Percentiles rank a stretch among this genome's conserved stretches.
Conservation (phyloP, 2,329 filamentous ascomycete genomes). For the Pseudogymnoascus verrucosus region DNA sequence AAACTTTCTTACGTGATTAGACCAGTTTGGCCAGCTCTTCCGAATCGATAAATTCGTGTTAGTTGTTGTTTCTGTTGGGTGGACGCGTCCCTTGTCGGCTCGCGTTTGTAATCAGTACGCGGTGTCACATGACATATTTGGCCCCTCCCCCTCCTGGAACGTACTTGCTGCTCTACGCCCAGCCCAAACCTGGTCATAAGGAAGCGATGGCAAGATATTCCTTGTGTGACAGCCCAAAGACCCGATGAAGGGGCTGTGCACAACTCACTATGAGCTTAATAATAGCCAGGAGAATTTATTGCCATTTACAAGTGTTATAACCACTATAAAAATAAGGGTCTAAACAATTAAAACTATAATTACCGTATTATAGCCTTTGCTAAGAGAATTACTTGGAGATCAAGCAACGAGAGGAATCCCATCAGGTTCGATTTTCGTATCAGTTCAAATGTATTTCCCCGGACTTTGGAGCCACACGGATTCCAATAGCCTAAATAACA, state of each 20-base stretch:
- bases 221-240: background rate
- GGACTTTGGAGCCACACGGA: background rate
- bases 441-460: background rate
- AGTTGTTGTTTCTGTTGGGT: background rate
- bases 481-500: background rate
- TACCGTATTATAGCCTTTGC: background rate
- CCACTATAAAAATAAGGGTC: background rate
- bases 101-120: constrained; percentile 6
- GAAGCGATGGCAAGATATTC: background rate
- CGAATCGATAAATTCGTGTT: background rate
- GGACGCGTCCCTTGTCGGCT: constrained; percentile 3
- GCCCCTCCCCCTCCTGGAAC: background rate
- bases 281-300: background rate
- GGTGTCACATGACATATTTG: constrained; percentile 3
- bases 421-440: background rate
- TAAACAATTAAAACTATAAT: background rate
- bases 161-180: background rate
- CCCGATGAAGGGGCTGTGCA: background rate
- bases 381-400: background rate
- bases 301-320: background rate
- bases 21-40: background rate
- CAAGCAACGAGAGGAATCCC: background rate
- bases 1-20: background rate
- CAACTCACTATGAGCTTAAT: background rate
- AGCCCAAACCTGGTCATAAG: background rate